These are phyloP conservation scores for Monarda citriodora DNA, from an alignment of 305 asterid genomes.

Conservation along the genomic window DNA sequence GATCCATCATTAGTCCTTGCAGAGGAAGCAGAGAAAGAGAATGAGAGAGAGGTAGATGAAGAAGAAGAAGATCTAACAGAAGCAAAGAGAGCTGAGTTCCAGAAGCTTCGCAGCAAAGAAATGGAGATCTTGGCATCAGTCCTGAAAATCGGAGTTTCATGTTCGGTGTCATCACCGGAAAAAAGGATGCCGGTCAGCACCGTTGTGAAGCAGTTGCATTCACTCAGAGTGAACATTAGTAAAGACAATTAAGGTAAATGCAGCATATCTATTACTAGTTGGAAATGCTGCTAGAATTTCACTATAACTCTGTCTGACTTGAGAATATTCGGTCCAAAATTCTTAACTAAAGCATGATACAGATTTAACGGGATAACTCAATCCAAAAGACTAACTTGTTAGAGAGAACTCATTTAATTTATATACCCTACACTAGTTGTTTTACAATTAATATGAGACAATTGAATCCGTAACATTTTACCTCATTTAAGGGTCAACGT, in stretches of 20 bases:
- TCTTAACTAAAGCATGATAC: too few species aligned
- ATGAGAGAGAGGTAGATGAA: too few species aligned
- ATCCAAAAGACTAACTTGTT: too few species aligned
- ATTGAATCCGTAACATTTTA: too few species aligned
- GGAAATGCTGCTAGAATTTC: background rate
- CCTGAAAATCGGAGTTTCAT: background rate
- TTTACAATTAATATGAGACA: too few species aligned
- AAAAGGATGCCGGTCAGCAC: background rate
- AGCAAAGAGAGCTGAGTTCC: background rate
- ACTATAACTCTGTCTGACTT: background rate
- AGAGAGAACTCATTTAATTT: too few species aligned
- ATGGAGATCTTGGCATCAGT: background rate
- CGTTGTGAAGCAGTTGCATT: conserved; percentile 2
- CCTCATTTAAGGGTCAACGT: too few species aligned
- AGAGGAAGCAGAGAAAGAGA: background rate
- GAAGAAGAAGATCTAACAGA: too few species aligned
- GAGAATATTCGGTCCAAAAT: too few species aligned
- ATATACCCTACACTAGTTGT: too few species aligned
- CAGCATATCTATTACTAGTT: background rate
- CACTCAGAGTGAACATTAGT: background rate
- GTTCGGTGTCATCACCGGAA: background rate
- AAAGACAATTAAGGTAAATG: background rate
- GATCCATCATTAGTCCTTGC: background rate
- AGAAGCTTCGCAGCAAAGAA: background rate
- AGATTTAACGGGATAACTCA: too few species aligned